Conservation (phyloP, 768 basidiomycete genomes). For the Termitomyces heimii region DNA sequence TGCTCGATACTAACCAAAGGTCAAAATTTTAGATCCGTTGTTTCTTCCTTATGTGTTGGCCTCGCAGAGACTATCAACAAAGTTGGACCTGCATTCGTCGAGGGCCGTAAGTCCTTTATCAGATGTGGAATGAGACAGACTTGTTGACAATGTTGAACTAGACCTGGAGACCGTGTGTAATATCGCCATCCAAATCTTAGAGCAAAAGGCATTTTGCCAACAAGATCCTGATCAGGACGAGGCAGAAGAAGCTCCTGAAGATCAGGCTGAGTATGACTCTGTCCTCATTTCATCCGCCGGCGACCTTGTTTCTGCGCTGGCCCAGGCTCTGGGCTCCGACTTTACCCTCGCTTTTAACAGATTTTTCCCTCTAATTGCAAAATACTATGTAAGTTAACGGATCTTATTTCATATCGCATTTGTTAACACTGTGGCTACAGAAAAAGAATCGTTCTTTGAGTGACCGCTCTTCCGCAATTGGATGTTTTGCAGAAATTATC, state of each 20-base stretch:
- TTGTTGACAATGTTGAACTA: constrained; percentile 18
- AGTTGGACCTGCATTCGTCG: constrained; percentile 83
- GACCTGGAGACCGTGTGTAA: constrained; percentile 74
- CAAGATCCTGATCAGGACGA: constrained; percentile 94
- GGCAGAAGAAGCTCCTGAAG: constrained; percentile 77
- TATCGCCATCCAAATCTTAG: constrained; percentile 80
- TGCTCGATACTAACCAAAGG: constrained; percentile 16
- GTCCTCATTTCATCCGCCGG: constrained; percentile 91
- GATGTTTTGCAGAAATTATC: constrained; percentile 93
- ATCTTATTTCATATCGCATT: background rate
- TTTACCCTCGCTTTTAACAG: constrained; percentile 76
- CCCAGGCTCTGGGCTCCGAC: constrained; percentile 77
- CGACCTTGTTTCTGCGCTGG: constrained; percentile 88
- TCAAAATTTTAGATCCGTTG: constrained; percentile 64
- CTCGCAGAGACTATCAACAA: constrained; percentile 90
- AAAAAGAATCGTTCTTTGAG: constrained; percentile 82
- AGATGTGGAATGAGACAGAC: background rate
- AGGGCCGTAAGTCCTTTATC: constrained; percentile 51
- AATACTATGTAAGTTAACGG: constrained; percentile 73
- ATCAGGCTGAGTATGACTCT: constrained; percentile 94
- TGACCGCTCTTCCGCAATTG: constrained; percentile 91
- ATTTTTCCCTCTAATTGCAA: constrained; percentile 88
- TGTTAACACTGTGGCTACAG: constrained; percentile 29
- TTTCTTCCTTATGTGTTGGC: constrained; percentile 79
- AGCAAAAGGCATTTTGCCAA: constrained; percentile 94